A percentile compares a stretch with the other conserved stretches of the same genome.
phyloP scores from a whole-genome alignment of 1,284 basidiomycete genomes.

The Hymenochaete sp. region DNA sequence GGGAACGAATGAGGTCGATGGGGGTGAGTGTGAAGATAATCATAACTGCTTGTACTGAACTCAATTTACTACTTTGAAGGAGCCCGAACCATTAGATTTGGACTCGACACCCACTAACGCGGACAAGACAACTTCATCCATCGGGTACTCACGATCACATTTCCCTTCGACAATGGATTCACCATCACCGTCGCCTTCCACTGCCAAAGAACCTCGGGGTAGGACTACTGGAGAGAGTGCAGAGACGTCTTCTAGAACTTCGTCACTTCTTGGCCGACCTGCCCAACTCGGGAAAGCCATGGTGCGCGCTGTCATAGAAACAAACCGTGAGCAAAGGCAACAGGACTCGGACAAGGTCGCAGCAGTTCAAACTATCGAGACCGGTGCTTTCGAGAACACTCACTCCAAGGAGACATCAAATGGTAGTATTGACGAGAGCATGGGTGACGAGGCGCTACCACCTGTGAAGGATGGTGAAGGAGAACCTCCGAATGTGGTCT shows the following conservation, averaged over 20 bases:
- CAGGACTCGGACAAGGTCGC: slow-evolving; percentile 24
- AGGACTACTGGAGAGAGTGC: background rate
- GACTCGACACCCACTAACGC: slow-evolving; percentile 5
- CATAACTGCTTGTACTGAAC: too few species aligned
- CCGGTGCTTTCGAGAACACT: background rate
- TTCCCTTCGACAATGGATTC: background rate
- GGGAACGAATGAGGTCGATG: slow-evolving; percentile 5
- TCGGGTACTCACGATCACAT: background rate
- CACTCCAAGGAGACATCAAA: too few species aligned
- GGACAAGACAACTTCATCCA: background rate
- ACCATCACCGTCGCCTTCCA: slow-evolving; percentile 22
- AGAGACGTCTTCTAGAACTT: background rate
- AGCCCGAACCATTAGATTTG: slow-evolving; percentile 15
- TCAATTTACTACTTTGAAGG: too few species aligned
- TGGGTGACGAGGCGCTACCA: slow-evolving; percentile 47
- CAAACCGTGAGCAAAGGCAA: slow-evolving; percentile 24
- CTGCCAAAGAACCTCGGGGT: background rate
- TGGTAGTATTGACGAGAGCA: slow-evolving; percentile 1
- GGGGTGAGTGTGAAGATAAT: too few species aligned
- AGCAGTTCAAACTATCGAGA: slow-evolving; percentile 22
- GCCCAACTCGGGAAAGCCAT: slow-evolving; percentile 26
- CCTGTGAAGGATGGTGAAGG: slow-evolving; percentile 35
- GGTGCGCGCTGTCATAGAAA: slow-evolving; percentile 25
- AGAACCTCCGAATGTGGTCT: slow-evolving; percentile 57
- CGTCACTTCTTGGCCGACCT: slow-evolving; percentile 8